phyloP scores from a whole-genome alignment of 2,329 filamentous ascomycete species.

The Graphilbum ipis-grandicollis region DNA sequence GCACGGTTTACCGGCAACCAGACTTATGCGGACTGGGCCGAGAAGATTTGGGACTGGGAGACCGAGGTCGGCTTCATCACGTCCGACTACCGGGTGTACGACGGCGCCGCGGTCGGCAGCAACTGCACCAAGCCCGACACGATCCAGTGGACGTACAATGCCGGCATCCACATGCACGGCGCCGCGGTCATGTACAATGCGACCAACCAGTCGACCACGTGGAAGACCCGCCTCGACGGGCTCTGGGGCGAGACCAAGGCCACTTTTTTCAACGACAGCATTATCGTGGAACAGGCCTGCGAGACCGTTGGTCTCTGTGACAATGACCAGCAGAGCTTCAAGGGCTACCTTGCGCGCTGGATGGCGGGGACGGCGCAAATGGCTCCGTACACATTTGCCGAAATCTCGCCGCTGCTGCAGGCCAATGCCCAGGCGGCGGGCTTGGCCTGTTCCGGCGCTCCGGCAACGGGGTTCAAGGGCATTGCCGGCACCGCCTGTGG shows the following conservation, averaged over 20 bases:
- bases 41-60: constrained; percentile 53
- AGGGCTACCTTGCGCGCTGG: constrained; percentile 58
- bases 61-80: constrained; percentile 36
- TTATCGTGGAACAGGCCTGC: constrained; percentile 52
- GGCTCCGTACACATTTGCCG: constrained; percentile 31
- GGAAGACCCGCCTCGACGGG: constrained; percentile 41
- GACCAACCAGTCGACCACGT: constrained; percentile 29
- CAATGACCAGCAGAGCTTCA: constrained; percentile 57
- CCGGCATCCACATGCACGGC: constrained; percentile 46
- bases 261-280: constrained; percentile 37
- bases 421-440: constrained; percentile 35
- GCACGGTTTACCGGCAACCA: constrained; percentile 63
- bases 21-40: constrained; percentile 64
- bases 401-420: constrained; percentile 32
- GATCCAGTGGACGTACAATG: constrained; percentile 54
- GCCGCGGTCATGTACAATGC: constrained; percentile 45
- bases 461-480: constrained; percentile 28
- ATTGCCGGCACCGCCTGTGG: constrained; percentile 45
- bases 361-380: constrained; percentile 36
- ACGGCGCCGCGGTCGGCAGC: constrained; percentile 29
- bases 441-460: constrained; percentile 28
- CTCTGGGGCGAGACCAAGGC: constrained; percentile 30
- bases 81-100: constrained; percentile 35
- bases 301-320: constrained; percentile 45
- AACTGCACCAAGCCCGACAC: constrained; percentile 35